phyloP scores from a whole-genome alignment of 495 filamentous ascomycete genomes.

The Trichoderma asperelloides region DNA sequence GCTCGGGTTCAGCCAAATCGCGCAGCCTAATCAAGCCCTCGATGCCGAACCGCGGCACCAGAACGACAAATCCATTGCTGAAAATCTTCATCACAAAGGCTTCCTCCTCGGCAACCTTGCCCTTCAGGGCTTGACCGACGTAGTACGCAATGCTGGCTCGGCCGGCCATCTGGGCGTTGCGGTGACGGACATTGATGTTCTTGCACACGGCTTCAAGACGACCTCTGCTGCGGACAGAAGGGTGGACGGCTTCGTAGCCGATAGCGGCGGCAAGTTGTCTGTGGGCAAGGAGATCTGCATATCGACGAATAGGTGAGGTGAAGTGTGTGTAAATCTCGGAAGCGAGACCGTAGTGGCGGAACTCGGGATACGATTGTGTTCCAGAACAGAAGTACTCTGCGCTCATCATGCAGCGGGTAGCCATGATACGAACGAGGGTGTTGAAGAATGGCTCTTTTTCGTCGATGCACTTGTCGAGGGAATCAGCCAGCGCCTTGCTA shows the following conservation, averaged over 20 bases:
- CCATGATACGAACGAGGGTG: conserved; percentile 91
- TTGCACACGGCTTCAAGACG: conserved; percentile 89
- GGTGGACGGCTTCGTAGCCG: conserved; percentile 73
- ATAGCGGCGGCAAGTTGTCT: conserved; percentile 93
- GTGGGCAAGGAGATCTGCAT: conserved; percentile 89
- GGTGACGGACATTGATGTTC: conserved; percentile 95
- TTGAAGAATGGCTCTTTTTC: conserved; percentile 92
- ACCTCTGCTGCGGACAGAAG: conserved; percentile 63
- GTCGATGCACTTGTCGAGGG: conserved; percentile 77
- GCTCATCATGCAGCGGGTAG: conserved; percentile 97
- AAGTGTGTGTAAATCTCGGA: conserved; percentile 98
- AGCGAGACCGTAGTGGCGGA: conserved; percentile 92
- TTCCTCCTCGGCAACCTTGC: conserved; percentile 72
- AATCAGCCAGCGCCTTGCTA: conserved; percentile 83
- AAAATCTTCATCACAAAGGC: conserved; percentile 96
- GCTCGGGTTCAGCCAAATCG: conserved; percentile 69
- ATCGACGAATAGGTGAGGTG: conserved; percentile 91
- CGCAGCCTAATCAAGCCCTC: conserved; percentile 79
- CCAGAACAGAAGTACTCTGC: conserved; percentile 97
- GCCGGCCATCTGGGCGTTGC: conserved; percentile 92
- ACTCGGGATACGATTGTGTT: conserved; percentile 84
- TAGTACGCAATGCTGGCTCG: conserved; percentile 93
- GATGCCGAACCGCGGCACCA: conserved; percentile 91
- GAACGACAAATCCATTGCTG: conserved; percentile 91
- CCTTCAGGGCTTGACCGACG: conserved; percentile 90